A percentile compares a stretch with the other conserved stretches of the same genome.
Evolutionary conservation across 2,329 filamentous ascomycete genomes (phyloP).

Genomic region (Pseudofabraea citricarpa): DNA sequence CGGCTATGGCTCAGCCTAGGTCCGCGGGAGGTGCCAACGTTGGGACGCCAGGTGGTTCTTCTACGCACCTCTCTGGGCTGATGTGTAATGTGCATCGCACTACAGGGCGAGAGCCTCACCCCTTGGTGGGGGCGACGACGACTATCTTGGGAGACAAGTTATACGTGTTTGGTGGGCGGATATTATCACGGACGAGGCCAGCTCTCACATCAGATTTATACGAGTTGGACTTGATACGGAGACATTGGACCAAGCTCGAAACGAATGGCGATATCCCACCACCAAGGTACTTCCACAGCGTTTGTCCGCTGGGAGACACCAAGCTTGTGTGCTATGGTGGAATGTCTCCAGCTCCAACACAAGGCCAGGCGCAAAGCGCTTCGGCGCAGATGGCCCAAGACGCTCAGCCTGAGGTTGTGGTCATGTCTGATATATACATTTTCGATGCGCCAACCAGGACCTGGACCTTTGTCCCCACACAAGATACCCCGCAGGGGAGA

Average conservation of each 20-base stretch:
- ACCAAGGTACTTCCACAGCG: constrained; percentile 93
- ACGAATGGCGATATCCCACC: constrained; percentile 80
- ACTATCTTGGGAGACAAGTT: constrained; percentile 93
- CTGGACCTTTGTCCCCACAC: constrained; percentile 80
- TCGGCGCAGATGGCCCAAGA: constrained; percentile 45
- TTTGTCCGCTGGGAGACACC: constrained; percentile 87
- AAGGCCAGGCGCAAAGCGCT: constrained; percentile 37
- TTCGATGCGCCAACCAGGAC: constrained; percentile 78
- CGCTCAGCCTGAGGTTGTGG: constrained; percentile 78
- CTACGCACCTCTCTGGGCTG: constrained; percentile 56
- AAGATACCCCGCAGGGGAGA: constrained; percentile 82
- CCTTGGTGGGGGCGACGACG: constrained; percentile 89
- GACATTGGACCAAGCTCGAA: constrained; percentile 91
- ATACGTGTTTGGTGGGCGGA: constrained; percentile 91
- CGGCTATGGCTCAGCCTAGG: constrained; percentile 36
- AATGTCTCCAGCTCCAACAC: constrained; percentile 72
- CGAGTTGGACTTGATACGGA: constrained; percentile 82
- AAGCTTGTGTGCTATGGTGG: constrained; percentile 98
- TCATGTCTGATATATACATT: constrained; percentile 97
- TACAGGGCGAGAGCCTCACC: constrained; percentile 85
- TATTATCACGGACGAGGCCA: constrained; percentile 78
- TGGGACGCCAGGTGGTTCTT: constrained; percentile 40
- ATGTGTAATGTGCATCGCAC: constrained; percentile 77
- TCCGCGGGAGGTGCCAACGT: constrained; percentile 32
- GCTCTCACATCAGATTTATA: constrained; percentile 86